Conservation (phyloP, 2,329 filamentous ascomycete genomes). For the Phialophora tarda region DNA sequence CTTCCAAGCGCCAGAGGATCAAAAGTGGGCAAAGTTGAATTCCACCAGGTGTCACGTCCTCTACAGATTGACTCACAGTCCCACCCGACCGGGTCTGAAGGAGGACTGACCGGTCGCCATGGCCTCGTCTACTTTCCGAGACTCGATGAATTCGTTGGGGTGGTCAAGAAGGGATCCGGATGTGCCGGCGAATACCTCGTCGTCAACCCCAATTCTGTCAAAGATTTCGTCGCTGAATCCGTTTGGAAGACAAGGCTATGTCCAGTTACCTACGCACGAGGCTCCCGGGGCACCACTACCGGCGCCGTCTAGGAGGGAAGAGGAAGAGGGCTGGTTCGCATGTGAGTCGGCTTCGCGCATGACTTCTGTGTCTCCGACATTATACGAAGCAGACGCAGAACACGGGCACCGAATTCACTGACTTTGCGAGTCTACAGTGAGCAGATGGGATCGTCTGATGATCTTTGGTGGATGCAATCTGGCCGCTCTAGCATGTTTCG, state of each 20-base stretch:
- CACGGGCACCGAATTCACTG: constrained; percentile 22
- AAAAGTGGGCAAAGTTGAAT: constrained; percentile 17
- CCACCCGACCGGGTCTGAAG: constrained; percentile 1
- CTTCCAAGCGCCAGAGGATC: constrained; percentile 9
- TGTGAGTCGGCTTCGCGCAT: constrained; percentile 67
- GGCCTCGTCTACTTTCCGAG: constrained; percentile 87
- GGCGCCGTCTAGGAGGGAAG: constrained; percentile 81
- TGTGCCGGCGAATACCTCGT: constrained; percentile 70
- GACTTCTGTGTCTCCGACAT: constrained; percentile 13
- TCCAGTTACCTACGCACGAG: constrained; percentile 86
- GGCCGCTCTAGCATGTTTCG: constrained; percentile 87
- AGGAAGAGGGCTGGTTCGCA: constrained; percentile 94
- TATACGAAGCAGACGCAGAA: constrained; percentile 5
- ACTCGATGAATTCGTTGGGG: constrained; percentile 91
- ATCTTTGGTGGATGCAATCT: constrained; percentile 91
- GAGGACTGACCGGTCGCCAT: constrained; percentile 55
- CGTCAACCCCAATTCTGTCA: constrained; percentile 75
- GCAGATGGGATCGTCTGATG: constrained; percentile 93
- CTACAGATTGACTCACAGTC: constrained; percentile 15
- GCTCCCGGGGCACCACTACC: constrained; percentile 82
- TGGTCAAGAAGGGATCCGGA: constrained; percentile 88
- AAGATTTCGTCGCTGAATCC: constrained; percentile 86
- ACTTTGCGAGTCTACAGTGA: constrained; percentile 65
- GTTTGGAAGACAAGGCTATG: constrained; percentile 80
- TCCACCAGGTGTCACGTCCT: constrained; percentile 5